phyloP scores from a whole-genome alignment of 768 basidiomycete genomes.

The Suillus bovinus region DNA sequence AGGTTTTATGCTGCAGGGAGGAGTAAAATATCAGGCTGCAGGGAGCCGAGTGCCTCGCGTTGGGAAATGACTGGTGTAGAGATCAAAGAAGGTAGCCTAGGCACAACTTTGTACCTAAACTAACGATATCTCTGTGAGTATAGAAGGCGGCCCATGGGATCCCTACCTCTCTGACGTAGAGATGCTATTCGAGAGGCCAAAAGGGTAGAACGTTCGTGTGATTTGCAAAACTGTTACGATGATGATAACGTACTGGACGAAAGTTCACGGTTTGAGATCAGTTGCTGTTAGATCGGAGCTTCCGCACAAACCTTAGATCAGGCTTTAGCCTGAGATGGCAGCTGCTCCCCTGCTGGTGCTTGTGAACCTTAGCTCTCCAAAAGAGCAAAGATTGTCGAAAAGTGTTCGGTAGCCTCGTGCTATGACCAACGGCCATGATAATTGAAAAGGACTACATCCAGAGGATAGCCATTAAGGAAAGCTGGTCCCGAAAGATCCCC shows the following conservation, averaged over 20 bases:
- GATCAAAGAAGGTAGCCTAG: neutral
- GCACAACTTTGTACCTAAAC: constrained; percentile 1
- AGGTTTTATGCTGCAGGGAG: constrained; percentile 15
- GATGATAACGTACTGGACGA: constrained; percentile 1
- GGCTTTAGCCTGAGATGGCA: neutral
- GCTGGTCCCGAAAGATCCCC: constrained; percentile 27
- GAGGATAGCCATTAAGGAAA: constrained; percentile 32
- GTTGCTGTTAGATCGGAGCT: constrained; percentile 31
- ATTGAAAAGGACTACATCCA: constrained; percentile 22
- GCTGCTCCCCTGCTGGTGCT: neutral
- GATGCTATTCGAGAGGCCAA: constrained; percentile 18
- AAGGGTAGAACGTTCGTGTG: constrained; percentile 3
- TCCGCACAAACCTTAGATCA: constrained; percentile 33
- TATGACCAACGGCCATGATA: constrained; percentile 27
- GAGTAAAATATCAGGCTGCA: constrained; percentile 11
- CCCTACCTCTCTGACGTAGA: constrained; percentile 17
- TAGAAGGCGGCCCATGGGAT: constrained; percentile 25
- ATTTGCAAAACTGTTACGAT: neutral
- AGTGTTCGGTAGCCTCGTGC: constrained; percentile 21
- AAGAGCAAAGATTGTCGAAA: constrained; percentile 3
- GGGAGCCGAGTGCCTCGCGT: constrained; percentile 10
- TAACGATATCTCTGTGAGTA: constrained; percentile 24
- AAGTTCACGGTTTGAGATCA: constrained; percentile 20
- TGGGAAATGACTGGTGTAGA: neutral
- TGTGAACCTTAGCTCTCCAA: constrained; percentile 7